Evolutionary conservation across 78 protist species (phyloP).

Genomic region (Anaeramoeba flamelloides): DNA sequence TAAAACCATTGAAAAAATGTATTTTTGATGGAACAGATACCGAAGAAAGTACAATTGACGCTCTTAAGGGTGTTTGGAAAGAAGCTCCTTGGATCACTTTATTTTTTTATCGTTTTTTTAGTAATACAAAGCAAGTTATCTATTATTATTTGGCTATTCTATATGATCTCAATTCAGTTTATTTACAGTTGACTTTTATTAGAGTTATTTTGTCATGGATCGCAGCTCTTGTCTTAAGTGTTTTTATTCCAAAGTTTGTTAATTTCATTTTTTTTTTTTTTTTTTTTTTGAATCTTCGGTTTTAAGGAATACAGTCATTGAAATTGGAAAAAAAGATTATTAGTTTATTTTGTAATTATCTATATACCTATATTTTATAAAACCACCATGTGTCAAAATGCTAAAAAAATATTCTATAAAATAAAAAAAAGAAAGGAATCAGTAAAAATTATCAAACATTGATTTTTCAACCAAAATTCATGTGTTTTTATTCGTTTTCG

Average conservation of each 20-base stretch:
- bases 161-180: constrained; percentile 33
- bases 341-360: too few relatives aligned
- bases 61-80: constrained; percentile 22
- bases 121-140: constrained; percentile 31
- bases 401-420: too few relatives aligned
- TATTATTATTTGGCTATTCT: constrained; percentile 36
- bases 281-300: too few relatives aligned
- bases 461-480: too few relatives aligned
- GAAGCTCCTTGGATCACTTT: constrained; percentile 7
- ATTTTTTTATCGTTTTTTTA: constrained; percentile 30
- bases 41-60: constrained; percentile 17
- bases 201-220: constrained; percentile 37
- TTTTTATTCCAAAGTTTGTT: constrained; percentile 28
- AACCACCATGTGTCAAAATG: too few relatives aligned
- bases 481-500: too few relatives aligned
- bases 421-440: too few relatives aligned
- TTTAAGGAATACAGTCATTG: too few relatives aligned
- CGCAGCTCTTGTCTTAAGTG: constrained; percentile 20
- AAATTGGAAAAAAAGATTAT: too few relatives aligned
- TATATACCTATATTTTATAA: too few relatives aligned
- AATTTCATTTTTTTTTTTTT: not conserved
- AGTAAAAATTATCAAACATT: too few relatives aligned
- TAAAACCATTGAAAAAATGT: constrained; percentile 9
- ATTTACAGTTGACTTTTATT: constrained; percentile 32
- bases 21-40: constrained; percentile 7